Evolutionary conservation across 2,329 filamentous ascomycete species (phyloP), one percentile per base, ranked within the genome.

Genomic region (Emmonsiellopsis sp.): DNA sequence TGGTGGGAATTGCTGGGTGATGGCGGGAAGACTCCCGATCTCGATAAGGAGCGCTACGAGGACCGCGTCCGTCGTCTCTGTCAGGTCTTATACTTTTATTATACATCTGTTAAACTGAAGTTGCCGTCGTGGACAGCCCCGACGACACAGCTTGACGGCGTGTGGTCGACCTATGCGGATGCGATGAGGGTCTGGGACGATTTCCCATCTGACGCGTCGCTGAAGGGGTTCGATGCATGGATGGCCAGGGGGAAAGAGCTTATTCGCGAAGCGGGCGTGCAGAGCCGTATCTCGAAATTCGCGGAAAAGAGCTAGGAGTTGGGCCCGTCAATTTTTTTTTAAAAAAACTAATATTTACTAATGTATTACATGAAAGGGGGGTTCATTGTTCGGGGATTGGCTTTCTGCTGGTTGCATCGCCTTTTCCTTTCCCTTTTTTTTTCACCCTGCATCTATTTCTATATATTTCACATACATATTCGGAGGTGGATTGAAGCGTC

Each of bases 61-160:
- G 65, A 69, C 31, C 68, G 71, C 3, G 72, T 73, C 7, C 66
- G 69, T 38, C 59, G 68, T 16, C 65, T 75, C 11, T 74, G 72
- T 60, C 63, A 70, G 44, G 70, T 74, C 42, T 65, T 76, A 7
- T 75, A 75, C 54, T 73, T 74, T 43, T 75, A 74, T 60, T 75
- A 73, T 56, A 74, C 70, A 20, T 71, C 67, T 50, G 68, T 73
- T 2, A 59, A 70, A 37, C 69, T 71, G 13, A 73, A 73, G 54
- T 58, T 74, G 13, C 70, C 68, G 0, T 68, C 70, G 0, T 73
- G 71, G 69, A 67, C 63, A 3, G 61, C 59, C 1, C 55, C 65
- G 4, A 65, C 68, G 11, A 35, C 44, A 51, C 65, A 67, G 11
- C 66, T 70, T 26, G 70, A 72, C 55, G 72, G 70, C 5, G 62